phyloP scores from a whole-genome alignment of 257 asterid species.

The Gentiana dahurica region DNA sequence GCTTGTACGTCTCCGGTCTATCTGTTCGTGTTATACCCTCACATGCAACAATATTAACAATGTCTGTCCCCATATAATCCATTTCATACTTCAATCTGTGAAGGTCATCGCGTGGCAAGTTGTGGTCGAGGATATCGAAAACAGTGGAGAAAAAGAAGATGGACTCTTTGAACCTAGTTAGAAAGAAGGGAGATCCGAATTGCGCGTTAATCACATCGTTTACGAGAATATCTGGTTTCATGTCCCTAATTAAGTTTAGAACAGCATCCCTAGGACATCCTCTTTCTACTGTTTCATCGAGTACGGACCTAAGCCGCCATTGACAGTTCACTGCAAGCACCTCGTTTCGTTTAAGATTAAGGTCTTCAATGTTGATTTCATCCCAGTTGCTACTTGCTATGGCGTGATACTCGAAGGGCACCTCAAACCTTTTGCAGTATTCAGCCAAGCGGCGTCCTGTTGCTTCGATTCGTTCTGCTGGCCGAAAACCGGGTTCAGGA shows the following conservation, averaged over 20 bases:
- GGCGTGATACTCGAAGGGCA: constrained; percentile 42
- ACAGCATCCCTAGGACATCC: constrained; percentile 12
- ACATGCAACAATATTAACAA: constrained; percentile 17
- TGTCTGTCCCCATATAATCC: background rate
- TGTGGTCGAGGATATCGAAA: constrained; percentile 9
- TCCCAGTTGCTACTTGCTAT: constrained; percentile 35
- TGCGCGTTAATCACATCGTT: background rate
- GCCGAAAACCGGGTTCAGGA: constrained; percentile 56
- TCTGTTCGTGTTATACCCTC: constrained; percentile 13
- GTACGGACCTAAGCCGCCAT: constrained; percentile 4
- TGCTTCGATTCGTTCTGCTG: constrained; percentile 47
- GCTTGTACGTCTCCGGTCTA: constrained; percentile 19
- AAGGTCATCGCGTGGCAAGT: constrained; percentile 1
- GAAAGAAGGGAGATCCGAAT: constrained; percentile 8
- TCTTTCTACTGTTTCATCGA: constrained; percentile 11
- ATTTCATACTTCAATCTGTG: constrained; percentile 9
- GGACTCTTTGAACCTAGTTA: constrained; percentile 12
- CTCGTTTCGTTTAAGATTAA: constrained; percentile 6
- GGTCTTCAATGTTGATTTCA: constrained; percentile 10
- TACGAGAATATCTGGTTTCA: constrained; percentile 14
- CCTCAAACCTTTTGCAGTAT: constrained; percentile 41
- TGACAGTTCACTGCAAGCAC: constrained; percentile 13
- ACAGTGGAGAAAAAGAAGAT: constrained; percentile 5
- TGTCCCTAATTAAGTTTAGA: constrained; percentile 11
- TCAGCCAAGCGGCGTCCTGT: constrained; percentile 39